Percentiles rank a stretch among this genome's conserved stretches.
Conservation (phyloP, 768 basidiomycete species). For the Russula olivacea region DNA sequence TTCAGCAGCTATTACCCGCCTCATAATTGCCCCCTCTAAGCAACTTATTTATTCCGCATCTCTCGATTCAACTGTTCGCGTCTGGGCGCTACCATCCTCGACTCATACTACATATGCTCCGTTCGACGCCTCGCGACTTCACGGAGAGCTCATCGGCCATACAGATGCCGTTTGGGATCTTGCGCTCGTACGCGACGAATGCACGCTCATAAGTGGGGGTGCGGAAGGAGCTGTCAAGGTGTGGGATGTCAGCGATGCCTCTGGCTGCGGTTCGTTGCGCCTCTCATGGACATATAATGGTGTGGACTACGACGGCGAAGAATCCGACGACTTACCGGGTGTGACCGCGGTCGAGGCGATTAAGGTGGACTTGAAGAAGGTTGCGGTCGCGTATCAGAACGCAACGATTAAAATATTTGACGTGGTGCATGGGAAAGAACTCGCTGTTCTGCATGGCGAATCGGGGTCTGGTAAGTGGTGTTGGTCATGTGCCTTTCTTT, state of each 20-base stretch:
- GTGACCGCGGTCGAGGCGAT: slow-evolving; percentile 83
- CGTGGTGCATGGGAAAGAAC: slow-evolving; percentile 80
- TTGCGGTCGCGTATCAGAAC: slow-evolving; percentile 88
- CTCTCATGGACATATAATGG: slow-evolving; percentile 80
- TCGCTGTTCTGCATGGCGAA: slow-evolving; percentile 43
- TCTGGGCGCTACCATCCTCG: slow-evolving; percentile 77
- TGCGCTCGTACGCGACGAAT: slow-evolving; percentile 76
- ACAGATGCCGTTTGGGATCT: slow-evolving; percentile 97
- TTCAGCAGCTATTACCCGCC: slow-evolving; percentile 81
- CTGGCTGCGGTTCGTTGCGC: slow-evolving; percentile 52
- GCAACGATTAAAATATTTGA: slow-evolving; percentile 88
- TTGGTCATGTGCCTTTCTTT: neutral
- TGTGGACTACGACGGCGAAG: slow-evolving; percentile 42
- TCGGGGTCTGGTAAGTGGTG: slow-evolving; percentile 15
- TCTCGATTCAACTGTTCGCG: slow-evolving; percentile 85
- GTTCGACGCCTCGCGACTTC: slow-evolving; percentile 72
- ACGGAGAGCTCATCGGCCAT: slow-evolving; percentile 83
- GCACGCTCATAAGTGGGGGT: slow-evolving; percentile 80
- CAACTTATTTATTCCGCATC: slow-evolving; percentile 86
- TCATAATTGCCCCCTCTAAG: slow-evolving; percentile 72
- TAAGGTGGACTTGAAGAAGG: slow-evolving; percentile 75
- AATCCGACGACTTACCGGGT: slow-evolving; percentile 45
- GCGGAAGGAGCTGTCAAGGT: slow-evolving; percentile 91
- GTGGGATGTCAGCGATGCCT: slow-evolving; percentile 78
- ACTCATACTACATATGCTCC: slow-evolving; percentile 88